These are phyloP conservation scores for Ceraceosorus bombacis DNA, from an alignment of 1,284 basidiomycete species.

Conservation along the genomic window DNA sequence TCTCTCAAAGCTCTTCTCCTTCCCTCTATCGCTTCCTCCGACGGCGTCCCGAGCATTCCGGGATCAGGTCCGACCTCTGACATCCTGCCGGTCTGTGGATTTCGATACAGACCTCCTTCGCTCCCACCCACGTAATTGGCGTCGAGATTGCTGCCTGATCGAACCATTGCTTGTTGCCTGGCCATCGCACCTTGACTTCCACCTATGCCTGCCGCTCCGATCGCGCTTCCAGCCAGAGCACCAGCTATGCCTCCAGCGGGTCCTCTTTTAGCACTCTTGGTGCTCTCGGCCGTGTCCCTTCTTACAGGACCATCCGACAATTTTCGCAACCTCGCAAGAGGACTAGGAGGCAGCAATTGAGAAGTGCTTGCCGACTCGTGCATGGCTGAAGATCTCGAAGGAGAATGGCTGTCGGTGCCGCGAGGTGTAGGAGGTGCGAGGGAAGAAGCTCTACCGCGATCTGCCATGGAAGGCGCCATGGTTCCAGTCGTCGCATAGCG, in stretches of 20 bases:
- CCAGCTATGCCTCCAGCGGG: constrained; percentile 31
- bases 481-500: constrained; percentile 9
- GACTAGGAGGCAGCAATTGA: constrained; percentile 10
- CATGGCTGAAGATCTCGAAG: constrained; percentile 2
- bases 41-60: background rate
- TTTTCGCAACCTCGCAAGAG: constrained; percentile 24
- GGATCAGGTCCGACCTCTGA: constrained; percentile 15
- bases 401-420: background rate
- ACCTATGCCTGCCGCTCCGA: constrained; percentile 32
- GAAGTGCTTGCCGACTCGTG: constrained; percentile 4
- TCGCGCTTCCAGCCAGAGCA: constrained; percentile 29
- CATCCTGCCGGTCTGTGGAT: constrained; percentile 27
- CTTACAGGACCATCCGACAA: constrained; percentile 21
- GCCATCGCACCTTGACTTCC: background rate
- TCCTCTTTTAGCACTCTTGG: constrained; percentile 10
- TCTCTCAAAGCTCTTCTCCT: background rate
- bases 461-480: background rate
- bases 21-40: background rate
- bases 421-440: constrained; percentile 1
- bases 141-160: background rate
- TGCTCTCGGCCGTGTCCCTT: constrained; percentile 13
- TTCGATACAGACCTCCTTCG: constrained; percentile 31
- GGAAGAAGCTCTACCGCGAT: background rate
- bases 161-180: too few species aligned
- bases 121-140: constrained; percentile 13